phyloP scores from a whole-genome alignment of 2,329 filamentous ascomycete species.

The Aspergillus fructus region DNA sequence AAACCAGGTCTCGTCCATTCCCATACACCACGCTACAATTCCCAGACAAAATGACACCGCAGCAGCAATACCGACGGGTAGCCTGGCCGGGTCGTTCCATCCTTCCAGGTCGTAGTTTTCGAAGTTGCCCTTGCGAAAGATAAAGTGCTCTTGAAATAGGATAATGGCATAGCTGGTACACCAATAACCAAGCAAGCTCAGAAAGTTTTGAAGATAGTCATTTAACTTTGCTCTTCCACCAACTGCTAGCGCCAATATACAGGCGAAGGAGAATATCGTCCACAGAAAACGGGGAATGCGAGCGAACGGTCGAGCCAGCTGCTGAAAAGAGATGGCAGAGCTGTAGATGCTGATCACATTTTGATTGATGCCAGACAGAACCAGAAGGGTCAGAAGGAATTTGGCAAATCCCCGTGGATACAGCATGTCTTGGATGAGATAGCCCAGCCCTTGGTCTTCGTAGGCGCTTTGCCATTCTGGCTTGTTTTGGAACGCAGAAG shows the following conservation, averaged over 20 bases:
- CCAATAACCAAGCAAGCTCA: conserved; percentile 4
- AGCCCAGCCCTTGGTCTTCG: conserved; percentile 4
- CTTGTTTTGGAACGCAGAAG: background rate
- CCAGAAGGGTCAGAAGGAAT: conserved; percentile 2
- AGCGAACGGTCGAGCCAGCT: background rate
- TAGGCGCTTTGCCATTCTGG: background rate
- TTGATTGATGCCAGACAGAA: conserved; percentile 3
- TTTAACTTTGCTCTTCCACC: background rate
- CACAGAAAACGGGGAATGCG: conserved; percentile 4
- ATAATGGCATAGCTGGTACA: conserved; percentile 5
- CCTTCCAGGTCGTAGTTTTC: conserved; percentile 6
- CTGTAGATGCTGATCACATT: conserved; percentile 8
- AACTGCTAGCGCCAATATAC: background rate
- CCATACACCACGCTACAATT: conserved; percentile 5
- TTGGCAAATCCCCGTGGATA: conserved; percentile 7
- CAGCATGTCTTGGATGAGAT: conserved; percentile 8
- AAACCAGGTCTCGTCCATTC: conserved; percentile 2
- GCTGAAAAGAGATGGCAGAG: conserved; percentile 4
- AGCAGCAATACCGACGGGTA: conserved; percentile 2
- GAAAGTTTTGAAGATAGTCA: background rate
- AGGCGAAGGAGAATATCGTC: conserved; percentile 4
- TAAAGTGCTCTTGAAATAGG: conserved; percentile 2
- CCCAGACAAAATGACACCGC: background rate
- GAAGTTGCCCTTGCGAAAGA: conserved; percentile 6
- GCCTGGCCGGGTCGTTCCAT: conserved; percentile 4